Percentiles rank a stretch among this genome's conserved stretches.
These are phyloP conservation scores for Colletotrichum sp. DNA, from an alignment of 2,329 filamentous ascomycete species.

Conservation along the genomic window DNA sequence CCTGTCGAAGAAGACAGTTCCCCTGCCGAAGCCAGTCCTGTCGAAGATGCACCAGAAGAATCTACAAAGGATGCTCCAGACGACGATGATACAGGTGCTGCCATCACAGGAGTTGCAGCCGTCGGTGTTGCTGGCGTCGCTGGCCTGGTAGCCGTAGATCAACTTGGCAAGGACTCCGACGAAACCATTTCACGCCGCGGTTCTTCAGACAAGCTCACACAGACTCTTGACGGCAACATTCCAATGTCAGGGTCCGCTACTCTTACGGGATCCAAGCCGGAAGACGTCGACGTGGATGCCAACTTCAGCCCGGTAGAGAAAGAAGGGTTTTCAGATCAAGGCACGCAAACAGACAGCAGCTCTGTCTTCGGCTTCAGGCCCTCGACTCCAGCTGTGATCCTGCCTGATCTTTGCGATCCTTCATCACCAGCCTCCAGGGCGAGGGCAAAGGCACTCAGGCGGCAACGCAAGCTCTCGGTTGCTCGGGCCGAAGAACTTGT, in stretches of 20 bases:
- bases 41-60: not conserved
- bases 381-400: constrained; percentile 51
- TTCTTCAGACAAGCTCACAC: constrained; percentile 21
- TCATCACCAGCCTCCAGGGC: constrained; percentile 42
- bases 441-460: constrained; percentile 48
- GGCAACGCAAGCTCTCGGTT: constrained; percentile 49
- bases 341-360: constrained; percentile 19
- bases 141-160: not conserved
- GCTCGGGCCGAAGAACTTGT: constrained; percentile 56
- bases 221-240: constrained; percentile 2
- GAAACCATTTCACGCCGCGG: not conserved
- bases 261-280: not conserved
- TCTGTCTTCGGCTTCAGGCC: constrained; percentile 41
- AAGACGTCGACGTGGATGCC: not conserved
- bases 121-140: not conserved
- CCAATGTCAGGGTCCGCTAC: not conserved
- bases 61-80: not conserved
- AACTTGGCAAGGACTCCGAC: not conserved
- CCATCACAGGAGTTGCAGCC: not conserved
- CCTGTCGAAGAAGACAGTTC: not conserved
- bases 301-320: not conserved
- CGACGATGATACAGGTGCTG: not conserved
- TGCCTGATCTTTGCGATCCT: constrained; percentile 46
- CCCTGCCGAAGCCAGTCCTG: not conserved
- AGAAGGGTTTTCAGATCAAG: constrained; percentile 6